These are phyloP conservation scores for Phaeosphaeriaceae sp. DNA, from an alignment of 2,329 filamentous ascomycete genomes.

Conservation along the genomic window DNA sequence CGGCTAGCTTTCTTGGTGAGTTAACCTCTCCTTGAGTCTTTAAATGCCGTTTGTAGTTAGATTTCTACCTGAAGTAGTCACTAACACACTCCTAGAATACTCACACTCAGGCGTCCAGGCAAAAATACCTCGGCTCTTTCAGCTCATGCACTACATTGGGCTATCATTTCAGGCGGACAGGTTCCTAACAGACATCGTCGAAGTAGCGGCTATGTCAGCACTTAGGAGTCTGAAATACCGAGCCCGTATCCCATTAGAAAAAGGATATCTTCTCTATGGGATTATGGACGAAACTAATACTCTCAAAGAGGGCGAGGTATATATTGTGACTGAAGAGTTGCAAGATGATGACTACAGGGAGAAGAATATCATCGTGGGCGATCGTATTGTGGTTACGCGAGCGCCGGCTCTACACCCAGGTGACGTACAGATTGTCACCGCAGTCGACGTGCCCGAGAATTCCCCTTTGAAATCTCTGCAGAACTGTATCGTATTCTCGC, in stretches of 20 bases:
- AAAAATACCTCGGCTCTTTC: conserved; percentile 67
- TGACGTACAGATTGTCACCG: conserved; percentile 72
- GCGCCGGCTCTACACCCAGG: conserved; percentile 83
- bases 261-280: conserved; percentile 79
- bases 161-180: conserved; percentile 71
- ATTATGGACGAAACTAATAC: conserved; percentile 81
- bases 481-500: conserved; percentile 82
- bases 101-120: conserved; percentile 67
- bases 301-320: conserved; percentile 71
- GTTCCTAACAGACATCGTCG: conserved; percentile 74
- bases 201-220: conserved; percentile 72
- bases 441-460: conserved; percentile 62
- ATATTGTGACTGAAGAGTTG: conserved; percentile 62
- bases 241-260: conserved; percentile 72
- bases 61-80: background rate
- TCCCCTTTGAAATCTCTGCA: conserved; percentile 67
- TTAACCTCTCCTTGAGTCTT: background rate
- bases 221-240: conserved; percentile 79
- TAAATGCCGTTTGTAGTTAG: background rate
- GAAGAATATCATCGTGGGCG: conserved; percentile 16
- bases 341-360: conserved; percentile 27
- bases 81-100: conserved; percentile 45
- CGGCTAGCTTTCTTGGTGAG: conserved; percentile 65
- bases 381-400: conserved; percentile 70
- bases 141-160: conserved; percentile 61